phyloP scores from a whole-genome alignment of 192 early-diverging fungal genomes.

The Jimgerdemannia flammicorona region DNA sequence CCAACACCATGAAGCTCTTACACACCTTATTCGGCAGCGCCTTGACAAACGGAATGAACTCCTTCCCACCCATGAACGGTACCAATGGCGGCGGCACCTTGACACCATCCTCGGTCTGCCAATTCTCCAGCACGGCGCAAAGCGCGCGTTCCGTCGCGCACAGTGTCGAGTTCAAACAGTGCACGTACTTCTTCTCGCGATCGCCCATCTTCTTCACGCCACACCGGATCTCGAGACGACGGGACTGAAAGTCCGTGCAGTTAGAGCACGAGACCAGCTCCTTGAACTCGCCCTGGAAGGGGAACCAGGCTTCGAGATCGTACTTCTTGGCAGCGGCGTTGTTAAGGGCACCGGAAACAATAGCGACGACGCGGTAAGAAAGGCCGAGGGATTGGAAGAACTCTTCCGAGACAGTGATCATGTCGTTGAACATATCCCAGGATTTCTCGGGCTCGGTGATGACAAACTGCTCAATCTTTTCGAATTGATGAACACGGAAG shows the following conservation, averaged over 20 bases:
- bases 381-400: slow-evolving; percentile 95
- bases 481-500: slow-evolving; percentile 99
- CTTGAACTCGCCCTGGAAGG: slow-evolving; percentile 96
- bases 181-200: slow-evolving; percentile 91
- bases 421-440: slow-evolving; percentile 98
- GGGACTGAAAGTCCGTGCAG: slow-evolving; percentile 98
- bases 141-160: slow-evolving; percentile 94
- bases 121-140: slow-evolving; percentile 95
- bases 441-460: slow-evolving; percentile 95
- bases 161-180: slow-evolving; percentile 96
- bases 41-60: slow-evolving; percentile 86
- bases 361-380: slow-evolving; percentile 91
- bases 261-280: slow-evolving; percentile 99
- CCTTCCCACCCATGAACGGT: slow-evolving; percentile 90
- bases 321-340: slow-evolving; percentile 99
- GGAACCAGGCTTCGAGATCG: slow-evolving; percentile 99
- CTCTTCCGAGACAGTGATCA: slow-evolving; percentile 87
- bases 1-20: slow-evolving; percentile 9
- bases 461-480: slow-evolving; percentile 99
- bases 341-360: slow-evolving; percentile 97
- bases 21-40: slow-evolving; percentile 17
- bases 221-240: slow-evolving; percentile 91
- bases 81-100: slow-evolving; percentile 81
- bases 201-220: slow-evolving; percentile 98
- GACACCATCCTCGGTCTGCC: slow-evolving; percentile 90